Evolutionary conservation across 2,329 filamentous ascomycete species (phyloP), one percentile per base, ranked within the genome.

Genomic region (Fusarium brachygibbosum): DNA sequence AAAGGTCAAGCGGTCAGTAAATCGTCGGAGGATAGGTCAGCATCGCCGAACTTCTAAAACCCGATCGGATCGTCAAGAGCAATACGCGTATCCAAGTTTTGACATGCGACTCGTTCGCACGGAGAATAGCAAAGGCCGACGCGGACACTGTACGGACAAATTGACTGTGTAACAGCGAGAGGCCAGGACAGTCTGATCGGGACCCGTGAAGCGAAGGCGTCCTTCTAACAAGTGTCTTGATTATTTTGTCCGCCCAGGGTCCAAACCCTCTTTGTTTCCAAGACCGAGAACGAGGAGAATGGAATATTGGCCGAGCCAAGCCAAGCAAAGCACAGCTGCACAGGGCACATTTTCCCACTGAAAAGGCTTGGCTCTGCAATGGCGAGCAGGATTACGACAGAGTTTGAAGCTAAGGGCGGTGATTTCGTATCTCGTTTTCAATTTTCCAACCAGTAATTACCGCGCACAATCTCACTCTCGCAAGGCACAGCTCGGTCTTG

Each of bases 341-440:
- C 45, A 52, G 44, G 58, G 45, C 40, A 51, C 14, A 7, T 17
- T 35, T 35, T 50, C 23, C 17, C 23, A 16, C 37, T 31, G 32
- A 25, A 49, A 49, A 41, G 38, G 19, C 61, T 64, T 64, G 61
- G 61, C 60, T 54, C 32, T 50, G 32, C 46, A 50, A 50, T 50
- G 46, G 46, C 46, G 46, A 50, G 54, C 42, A 35, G 21, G 56
- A 63, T 57, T 61, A 44, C 57, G 63, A 67, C 61, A 58, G 38
- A 55, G 58, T 63, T 58, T 57, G 31, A 37, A 31, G 45, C 34
- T 29, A 49, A 49, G 53, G 41, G 32, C 29, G 28, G 52, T 52
- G 63, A 74, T 72, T 74, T 74, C 71, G 71, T 74, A 74, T 72
- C 59, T 74, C 71, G 71, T 38, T 70, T 70, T 70, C 57, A 32